Base-by-base conservation (phyloP, 805 yeast species). In the Saccharomycopsis guyanensis region DNA sequence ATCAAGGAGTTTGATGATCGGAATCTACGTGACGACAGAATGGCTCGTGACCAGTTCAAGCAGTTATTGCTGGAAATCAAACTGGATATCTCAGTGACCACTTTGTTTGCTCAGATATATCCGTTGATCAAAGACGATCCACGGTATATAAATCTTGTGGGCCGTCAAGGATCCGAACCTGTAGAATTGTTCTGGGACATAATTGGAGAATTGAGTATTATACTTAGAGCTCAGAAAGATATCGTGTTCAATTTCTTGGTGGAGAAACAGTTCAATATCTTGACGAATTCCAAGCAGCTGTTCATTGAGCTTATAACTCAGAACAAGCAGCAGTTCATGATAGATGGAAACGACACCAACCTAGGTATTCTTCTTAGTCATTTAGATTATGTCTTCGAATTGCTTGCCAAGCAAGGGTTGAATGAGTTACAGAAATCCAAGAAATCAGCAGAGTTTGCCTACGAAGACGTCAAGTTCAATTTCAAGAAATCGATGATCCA, bases 121-220 rank as follows among this genome's bases (percentile, higher is more conserved):
- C 65, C 71, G 0, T 49, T 57, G 3, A 55, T 86, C 1, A 75
- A 75, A 49, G 72, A 74, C 27, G 82, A 81, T 50, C 68, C 66
- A 39, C 64, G 76, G 13, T 87, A 82, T 57, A 56, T 74, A 13
- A 76, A 71, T 19, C 52, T 87, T 32, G 69, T 87, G 47, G 95
- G 94, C 0, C 71, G 88, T 45, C 69, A 74, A 38, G 95, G 96
- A 0, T 86, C 96, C 0, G 72, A 79, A 1, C 82, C 95, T 0
- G 57, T 80, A 36, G 95, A 87, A 52, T 62, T 85, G 35, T 87
- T 82, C 59, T 74, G 86, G 75, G 95, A 88, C 59, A 56, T 73
- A 0, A 70, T 82, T 2, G 88, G 82, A 54, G 80, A 76, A 46
- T 78, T 76, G 55, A 70, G 72, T 29, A 73, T 78, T 45, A 56